Percentiles rank a stretch among this genome's conserved stretches.
phyloP scores from a whole-genome alignment of 228 moss, liverwort and hornwort species.

The Sphagnum fallax region DNA sequence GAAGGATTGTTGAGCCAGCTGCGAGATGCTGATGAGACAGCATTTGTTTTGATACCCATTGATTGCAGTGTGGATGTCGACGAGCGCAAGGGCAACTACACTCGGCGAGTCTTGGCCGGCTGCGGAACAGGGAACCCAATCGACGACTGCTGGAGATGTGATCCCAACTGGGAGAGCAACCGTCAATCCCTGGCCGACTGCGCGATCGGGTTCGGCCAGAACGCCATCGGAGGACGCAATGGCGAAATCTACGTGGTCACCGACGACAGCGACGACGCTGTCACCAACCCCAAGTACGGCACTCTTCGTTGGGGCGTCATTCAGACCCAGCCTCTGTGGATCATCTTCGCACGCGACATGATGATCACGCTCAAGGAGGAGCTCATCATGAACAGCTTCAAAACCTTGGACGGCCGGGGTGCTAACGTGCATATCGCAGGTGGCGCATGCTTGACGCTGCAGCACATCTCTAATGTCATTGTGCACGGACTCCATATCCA shows the following conservation, averaged over 20 bases:
- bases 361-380: constrained; percentile 31
- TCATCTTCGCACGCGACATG: constrained; percentile 30
- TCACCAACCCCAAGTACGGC: constrained; percentile 19
- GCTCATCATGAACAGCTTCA: constrained; percentile 62
- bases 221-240: constrained; percentile 34
- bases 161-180: constrained; percentile 7
- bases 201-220: constrained; percentile 37
- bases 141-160: constrained; percentile 28
- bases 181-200: constrained; percentile 21
- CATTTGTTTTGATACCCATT: no score
- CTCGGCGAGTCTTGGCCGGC: constrained; percentile 10
- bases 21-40: no score
- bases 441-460: constrained; percentile 30
- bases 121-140: constrained; percentile 10
- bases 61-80: neutral
- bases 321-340: constrained; percentile 35
- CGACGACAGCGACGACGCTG: constrained; percentile 30
- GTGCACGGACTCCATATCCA: constrained; percentile 38
- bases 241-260: constrained; percentile 45
- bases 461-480: constrained; percentile 27
- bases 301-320: constrained; percentile 44
- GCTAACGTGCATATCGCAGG: constrained; percentile 38
- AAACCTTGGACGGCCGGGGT: constrained; percentile 49
- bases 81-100: neutral
- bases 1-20: no score